Base-by-base conservation (phyloP, 2,329 filamentous ascomycete species). In the Sclerotinia nivalis region DNA sequence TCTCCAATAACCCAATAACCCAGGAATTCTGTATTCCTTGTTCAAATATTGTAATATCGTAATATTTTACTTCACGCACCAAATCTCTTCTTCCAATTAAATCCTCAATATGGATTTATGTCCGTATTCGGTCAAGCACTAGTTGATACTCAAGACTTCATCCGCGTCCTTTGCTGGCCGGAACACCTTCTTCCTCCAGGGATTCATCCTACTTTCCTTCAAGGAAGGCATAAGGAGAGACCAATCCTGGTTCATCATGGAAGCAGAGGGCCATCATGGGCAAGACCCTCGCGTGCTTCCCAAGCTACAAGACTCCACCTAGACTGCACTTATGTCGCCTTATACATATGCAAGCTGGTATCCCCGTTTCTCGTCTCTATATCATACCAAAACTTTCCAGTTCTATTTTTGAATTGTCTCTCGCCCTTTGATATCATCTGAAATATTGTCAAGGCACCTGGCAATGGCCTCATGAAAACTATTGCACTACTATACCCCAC, bases 391-490 rank as follows among this genome's bases (percentile, higher is more conserved):
- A 52, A 40, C 47, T 34, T 65, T 52, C 47, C 47, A 65, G 47
- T 55, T 56, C 49, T 34, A 47, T 43, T 64, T 69, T 69, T 68
- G 56, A 40, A 40, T 5, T 8, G 25, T 47, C n/a, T 65, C 25
- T 69, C 49, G 59, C 68, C 55, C 69, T 61, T 66, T 62, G n/a
- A 71, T 45, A 66, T 47, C 65, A 45, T 67, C 59, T 62, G 47
- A 66, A 59, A 56, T 55, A 68, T 54, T 40, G 70, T 58, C 31
- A 69, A 47, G 64, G n/a, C 59, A 67, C 28, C 60, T 67, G 60
- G 28, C 55, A 71, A 75, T 75, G 73, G 66, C 66, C 64, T 70
- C 64, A 71, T 75, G 70, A 75, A 72, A 43, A 71, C 66, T 58
- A 60, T 64, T 69, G 45, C 34, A 52, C 47, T 28, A 59, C 61